A percentile compares a stretch with the other conserved stretches of the same genome.
These are phyloP conservation scores for Amylostereum chailletii DNA, from an alignment of 1,284 basidiomycete genomes.

Conservation along the genomic window DNA sequence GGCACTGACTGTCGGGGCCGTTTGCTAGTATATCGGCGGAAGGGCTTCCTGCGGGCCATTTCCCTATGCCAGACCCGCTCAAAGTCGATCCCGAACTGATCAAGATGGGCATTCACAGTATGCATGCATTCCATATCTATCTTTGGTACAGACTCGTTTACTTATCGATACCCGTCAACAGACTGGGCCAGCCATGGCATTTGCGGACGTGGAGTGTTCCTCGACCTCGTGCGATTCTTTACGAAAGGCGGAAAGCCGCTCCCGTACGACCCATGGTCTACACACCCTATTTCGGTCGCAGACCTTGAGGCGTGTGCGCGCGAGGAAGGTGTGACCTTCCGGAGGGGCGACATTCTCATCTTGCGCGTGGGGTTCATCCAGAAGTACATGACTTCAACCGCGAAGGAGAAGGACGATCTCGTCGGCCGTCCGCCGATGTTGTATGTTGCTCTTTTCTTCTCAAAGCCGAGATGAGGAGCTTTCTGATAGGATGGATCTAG, in stretches of 20 bases:
- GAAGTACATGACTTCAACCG: slow-evolving; percentile 39
- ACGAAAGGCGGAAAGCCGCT: slow-evolving; percentile 32
- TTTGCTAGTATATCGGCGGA: slow-evolving; percentile 34
- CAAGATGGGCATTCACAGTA: slow-evolving; percentile 62
- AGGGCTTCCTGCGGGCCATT: slow-evolving; percentile 35
- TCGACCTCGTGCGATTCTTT: slow-evolving; percentile 53
- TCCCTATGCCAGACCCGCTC: slow-evolving; percentile 39
- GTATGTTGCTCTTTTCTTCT: slow-evolving; percentile 24
- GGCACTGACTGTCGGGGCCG: slow-evolving; percentile 1
- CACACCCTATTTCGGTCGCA: slow-evolving; percentile 44
- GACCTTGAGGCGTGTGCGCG: slow-evolving; percentile 57
- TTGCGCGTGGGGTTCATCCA: slow-evolving; percentile 60
- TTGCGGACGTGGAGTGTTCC: slow-evolving; percentile 59
- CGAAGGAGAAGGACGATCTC: slow-evolving; percentile 40
- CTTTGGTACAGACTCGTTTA: no score
- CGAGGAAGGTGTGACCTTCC: slow-evolving; percentile 50
- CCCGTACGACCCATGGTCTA: slow-evolving; percentile 60
- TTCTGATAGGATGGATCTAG: slow-evolving; percentile 21
- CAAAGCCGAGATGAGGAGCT: slow-evolving; percentile 1
- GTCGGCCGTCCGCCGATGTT: slow-evolving; percentile 37
- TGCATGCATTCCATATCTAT: slow-evolving; percentile 14
- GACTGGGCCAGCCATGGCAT: slow-evolving; percentile 73
- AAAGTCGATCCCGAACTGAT: slow-evolving; percentile 39
- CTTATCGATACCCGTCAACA: slow-evolving; percentile 14
- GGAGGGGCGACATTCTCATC: slow-evolving; percentile 52